Percentiles rank a stretch among this genome's conserved stretches.
These are phyloP conservation scores for Caloboletus inedulis DNA, from an alignment of 1,284 basidiomycete species.

Conservation along the genomic window DNA sequence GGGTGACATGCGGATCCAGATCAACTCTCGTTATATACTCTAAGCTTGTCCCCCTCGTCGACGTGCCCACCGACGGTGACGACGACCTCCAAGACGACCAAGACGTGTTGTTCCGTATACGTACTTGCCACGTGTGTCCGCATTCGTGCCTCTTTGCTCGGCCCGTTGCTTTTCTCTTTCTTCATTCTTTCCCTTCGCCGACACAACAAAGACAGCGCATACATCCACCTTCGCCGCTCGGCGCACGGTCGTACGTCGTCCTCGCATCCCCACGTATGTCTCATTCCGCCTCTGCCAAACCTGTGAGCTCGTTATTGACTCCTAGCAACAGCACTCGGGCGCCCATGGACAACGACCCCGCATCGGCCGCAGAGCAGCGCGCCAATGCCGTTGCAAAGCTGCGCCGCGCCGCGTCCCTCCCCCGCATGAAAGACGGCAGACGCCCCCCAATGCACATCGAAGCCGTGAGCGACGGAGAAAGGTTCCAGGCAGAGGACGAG, in stretches of 20 bases:
- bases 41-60: neutral
- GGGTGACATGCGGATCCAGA: slow-evolving; percentile 27
- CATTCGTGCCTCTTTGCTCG: slow-evolving; percentile 12
- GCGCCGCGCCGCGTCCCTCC: slow-evolving; percentile 84
- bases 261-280: slow-evolving; percentile 8
- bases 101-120: neutral
- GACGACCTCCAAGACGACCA: neutral
- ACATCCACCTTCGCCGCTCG: slow-evolving; percentile 15
- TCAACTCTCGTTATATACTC: slow-evolving; percentile 21
- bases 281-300: neutral
- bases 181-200: neutral
- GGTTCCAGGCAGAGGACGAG: slow-evolving; percentile 40
- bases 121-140: slow-evolving; percentile 18
- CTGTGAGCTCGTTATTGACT: neutral
- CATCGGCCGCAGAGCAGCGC: slow-evolving; percentile 64
- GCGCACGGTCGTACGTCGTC: slow-evolving; percentile 5
- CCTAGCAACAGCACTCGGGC: slow-evolving; percentile 3
- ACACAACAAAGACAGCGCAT: slow-evolving; percentile 15
- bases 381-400: slow-evolving; percentile 85
- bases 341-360: slow-evolving; percentile 42
- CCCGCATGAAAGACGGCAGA: slow-evolving; percentile 82
- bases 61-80: slow-evolving; percentile 8
- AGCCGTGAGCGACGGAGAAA: slow-evolving; percentile 74
- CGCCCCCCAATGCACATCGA: slow-evolving; percentile 80
- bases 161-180: slow-evolving; percentile 9